These are phyloP conservation scores for Hyaloscypha variabilis DNA, from an alignment of 495 filamentous ascomycete genomes.

Conservation along the genomic window DNA sequence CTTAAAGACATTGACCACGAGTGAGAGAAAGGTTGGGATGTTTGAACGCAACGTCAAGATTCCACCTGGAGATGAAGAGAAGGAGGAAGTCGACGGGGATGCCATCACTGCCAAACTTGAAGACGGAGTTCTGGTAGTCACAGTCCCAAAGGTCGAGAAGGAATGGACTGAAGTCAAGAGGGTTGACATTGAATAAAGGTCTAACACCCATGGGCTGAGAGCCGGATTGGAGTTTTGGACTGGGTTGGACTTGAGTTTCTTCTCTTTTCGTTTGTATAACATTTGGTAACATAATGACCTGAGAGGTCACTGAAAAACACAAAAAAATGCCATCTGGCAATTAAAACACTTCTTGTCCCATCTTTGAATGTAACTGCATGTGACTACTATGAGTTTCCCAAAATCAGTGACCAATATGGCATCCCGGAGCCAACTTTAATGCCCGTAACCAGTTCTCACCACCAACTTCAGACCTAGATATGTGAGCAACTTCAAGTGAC, in stretches of 20 bases:
- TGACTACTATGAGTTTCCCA: not conserved
- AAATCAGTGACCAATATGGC: too few species aligned
- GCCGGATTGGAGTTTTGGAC: slow-evolving; percentile 5
- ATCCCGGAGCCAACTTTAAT: too few species aligned
- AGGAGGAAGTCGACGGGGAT: slow-evolving; percentile 65
- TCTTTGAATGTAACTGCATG: not conserved
- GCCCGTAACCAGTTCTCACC: not conserved
- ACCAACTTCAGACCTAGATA: not conserved
- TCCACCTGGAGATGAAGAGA: slow-evolving; percentile 45
- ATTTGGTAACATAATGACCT: slow-evolving; percentile 18
- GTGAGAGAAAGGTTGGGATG: slow-evolving; percentile 70
- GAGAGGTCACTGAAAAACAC: slow-evolving; percentile 21
- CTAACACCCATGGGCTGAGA: not conserved
- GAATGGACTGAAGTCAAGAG: slow-evolving; percentile 61
- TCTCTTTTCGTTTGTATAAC: slow-evolving; percentile 1
- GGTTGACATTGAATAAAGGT: slow-evolving; percentile 56
- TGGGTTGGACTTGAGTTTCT: slow-evolving; percentile 13
- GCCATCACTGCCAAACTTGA: slow-evolving; percentile 67
- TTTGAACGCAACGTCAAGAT: slow-evolving; percentile 73
- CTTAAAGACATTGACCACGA: slow-evolving; percentile 62
- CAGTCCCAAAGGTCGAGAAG: slow-evolving; percentile 67
- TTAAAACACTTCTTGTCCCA: not conserved
- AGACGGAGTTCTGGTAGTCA: slow-evolving; percentile 64
- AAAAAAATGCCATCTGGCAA: slow-evolving; percentile 25
- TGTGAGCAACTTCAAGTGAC: not conserved